Evolutionary conservation across 306 rosid species (phyloP), one percentile per base, ranked within the genome.

Genomic region (Luffa aegyptiaca): DNA sequence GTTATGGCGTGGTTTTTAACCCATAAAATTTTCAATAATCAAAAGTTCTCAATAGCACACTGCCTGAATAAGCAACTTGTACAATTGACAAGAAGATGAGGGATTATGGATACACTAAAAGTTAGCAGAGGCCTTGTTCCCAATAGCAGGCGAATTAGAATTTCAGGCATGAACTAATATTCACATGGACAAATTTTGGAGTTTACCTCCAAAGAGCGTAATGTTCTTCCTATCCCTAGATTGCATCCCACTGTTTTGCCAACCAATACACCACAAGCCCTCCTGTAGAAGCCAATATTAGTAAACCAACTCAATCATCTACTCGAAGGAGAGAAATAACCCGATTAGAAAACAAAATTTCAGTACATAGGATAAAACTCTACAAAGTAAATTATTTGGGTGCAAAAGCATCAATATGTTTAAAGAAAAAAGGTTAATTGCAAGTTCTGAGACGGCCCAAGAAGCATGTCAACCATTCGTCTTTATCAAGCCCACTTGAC

Each of bases 241-340:
- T 80, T 90, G 98, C 81, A 82, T 69, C 87, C 96, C 96, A 84
- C 98, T 93, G 86, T 91, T 96, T 88, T 96, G 99, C 99, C 99
- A 93, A 83, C 99, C 99, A 61, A 96, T 82, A 79, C 99, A 96
- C 99, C 97, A 96, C 83, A 82, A 83, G 71, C 88, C 88, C 73
- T 89, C 92, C 99, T 95, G 92, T 79, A 84, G 74, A 80, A 73
- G 88, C 80, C 41, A 57, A 84, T 75, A 80, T 80, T 51, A 80
- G 81, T 58, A 33, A 44, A 49, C 55, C 46, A 51, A 75, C 79
- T n/a, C 55, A 56, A 26, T 42, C 65, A 55, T 55, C 76, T 33
- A 65, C 68, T 83, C 68, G 49, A 31, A 2, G 10, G 42, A 75
- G 73, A 57, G 39, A 78, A 35, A 48, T 11, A 78, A 84, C 55